Base-by-base conservation (phyloP, 257 asterid species). In the Paulownia fortunei region DNA sequence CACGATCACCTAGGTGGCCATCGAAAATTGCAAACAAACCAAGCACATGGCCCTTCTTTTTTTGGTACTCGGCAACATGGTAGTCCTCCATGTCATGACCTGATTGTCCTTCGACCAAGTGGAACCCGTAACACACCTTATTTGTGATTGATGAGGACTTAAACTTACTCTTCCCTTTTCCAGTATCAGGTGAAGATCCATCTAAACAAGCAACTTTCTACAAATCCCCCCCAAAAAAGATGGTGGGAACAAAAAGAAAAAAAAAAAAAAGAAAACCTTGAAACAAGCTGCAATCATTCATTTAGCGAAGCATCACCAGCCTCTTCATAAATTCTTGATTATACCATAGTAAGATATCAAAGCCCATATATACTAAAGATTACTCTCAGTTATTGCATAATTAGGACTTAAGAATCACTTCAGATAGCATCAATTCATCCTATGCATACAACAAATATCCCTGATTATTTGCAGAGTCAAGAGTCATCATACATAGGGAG, bases 71-170 rank as follows among this genome's bases (percentile, higher is more conserved):
- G 0, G 96, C 97, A 19, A 92, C 92, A 67, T 92, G 96, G 52
- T 88, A 92, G 63, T 90, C 97, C 77, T 92, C 97, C 97, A 92
- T 92, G 76, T 89, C 90, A 78, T 92, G 96, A 5, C 97, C 97
- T 8, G 97, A 84, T 62, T 90, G 84, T 1, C 97, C 97, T 84
- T 90, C 88, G 51, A 92, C 94, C 85, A 92, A 89, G 76, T 87
- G 84, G 77, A 87, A 90, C 49, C 97, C 97, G 69, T 92, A 94
- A 5, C 84, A 79, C 46, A 90, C 88, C 80, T 84, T 84, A 24
- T 82, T 86, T 18, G 79, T 82, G 52, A 69, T 55, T 2, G 80
- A 56, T 18, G 90, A 79, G 2, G 87, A 70, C 81, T 84, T 87
- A 47, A 77, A 73, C 79, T 80, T 81, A 27, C 89, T 87, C 87